Percentiles rank a stretch among this genome's conserved stretches.
These are phyloP conservation scores for Antitrichia curtipendula DNA, from an alignment of 225 moss, liverwort and hornwort species.

Conservation along the genomic window DNA sequence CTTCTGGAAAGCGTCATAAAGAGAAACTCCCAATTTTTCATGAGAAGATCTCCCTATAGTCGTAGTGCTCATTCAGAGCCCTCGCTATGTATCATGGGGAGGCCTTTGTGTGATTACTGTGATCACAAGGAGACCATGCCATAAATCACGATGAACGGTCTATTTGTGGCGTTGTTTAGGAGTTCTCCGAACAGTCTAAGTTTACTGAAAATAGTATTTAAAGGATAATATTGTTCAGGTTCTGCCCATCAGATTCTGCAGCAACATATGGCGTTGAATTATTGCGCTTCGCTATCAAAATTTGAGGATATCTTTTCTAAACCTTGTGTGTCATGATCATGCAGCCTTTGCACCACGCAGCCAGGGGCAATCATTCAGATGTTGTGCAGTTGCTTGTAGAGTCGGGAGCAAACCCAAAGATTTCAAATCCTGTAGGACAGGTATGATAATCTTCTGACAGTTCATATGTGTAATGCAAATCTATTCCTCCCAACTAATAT, in stretches of 20 bases:
- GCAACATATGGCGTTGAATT: not conserved
- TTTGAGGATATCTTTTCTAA: not conserved
- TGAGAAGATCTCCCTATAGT: not conserved
- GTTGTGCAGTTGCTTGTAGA: constrained; percentile 39
- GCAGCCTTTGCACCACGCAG: constrained; percentile 39
- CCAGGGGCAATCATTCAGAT: constrained; percentile 30
- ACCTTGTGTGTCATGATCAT: not conserved
- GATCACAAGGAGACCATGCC: not conserved
- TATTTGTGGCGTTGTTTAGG: not conserved
- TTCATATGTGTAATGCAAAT: not conserved
- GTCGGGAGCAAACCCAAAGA: constrained; percentile 20
- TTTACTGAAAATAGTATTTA: not conserved
- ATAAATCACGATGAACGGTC: not conserved
- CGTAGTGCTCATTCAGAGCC: not conserved
- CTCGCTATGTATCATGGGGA: not conserved
- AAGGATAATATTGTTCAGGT: not conserved
- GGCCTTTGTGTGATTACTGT: not conserved
- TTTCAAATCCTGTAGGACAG: constrained; percentile 19
- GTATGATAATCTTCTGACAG: not conserved
- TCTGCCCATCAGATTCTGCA: not conserved
- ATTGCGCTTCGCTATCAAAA: not conserved
- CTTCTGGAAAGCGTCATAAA: not conserved
- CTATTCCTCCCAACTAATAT: not conserved
- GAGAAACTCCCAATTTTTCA: not conserved
- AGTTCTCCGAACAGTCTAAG: not conserved